phyloP scores from a whole-genome alignment of 1,284 basidiomycete genomes.

The Malassezia slooffiae region DNA sequence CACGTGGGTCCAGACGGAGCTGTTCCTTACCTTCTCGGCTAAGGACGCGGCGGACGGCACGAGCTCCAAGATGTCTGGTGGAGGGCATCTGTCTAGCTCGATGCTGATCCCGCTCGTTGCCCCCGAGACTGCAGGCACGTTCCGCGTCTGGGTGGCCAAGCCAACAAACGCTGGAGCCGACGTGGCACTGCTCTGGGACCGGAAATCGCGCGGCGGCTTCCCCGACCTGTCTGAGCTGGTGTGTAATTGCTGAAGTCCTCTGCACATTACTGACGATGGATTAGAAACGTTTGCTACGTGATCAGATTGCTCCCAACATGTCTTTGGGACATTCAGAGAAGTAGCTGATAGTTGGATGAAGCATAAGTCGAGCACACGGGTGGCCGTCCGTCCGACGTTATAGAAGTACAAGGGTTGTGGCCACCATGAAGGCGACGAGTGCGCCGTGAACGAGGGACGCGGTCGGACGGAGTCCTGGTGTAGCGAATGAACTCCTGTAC shows the following conservation, averaged over 20 bases:
- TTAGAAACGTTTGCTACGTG: constrained; percentile 14
- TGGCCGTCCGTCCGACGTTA: no score
- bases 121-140: constrained; percentile 12
- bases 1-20: constrained; percentile 15
- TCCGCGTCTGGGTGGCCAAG: constrained; percentile 10
- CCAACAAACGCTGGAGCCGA: not conserved
- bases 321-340: constrained; percentile 15
- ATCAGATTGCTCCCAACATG: constrained; percentile 10
- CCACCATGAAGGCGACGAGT: no score
- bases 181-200: constrained; percentile 13
- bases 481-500: no score
- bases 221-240: constrained; percentile 14
- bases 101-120: constrained; percentile 11
- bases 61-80: constrained; percentile 5
- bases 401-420: no score
- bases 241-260: no score
- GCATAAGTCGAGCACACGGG: no score
- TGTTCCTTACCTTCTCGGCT: constrained; percentile 12
- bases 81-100: constrained; percentile 3
- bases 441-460: no score
- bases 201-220: constrained; percentile 10
- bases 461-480: no score
- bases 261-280: not conserved
- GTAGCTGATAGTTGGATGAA: not conserved
- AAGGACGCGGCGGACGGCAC: not conserved